These are phyloP conservation scores for Trichoderma asperelloides DNA, from an alignment of 495 filamentous ascomycete genomes.

Conservation along the genomic window DNA sequence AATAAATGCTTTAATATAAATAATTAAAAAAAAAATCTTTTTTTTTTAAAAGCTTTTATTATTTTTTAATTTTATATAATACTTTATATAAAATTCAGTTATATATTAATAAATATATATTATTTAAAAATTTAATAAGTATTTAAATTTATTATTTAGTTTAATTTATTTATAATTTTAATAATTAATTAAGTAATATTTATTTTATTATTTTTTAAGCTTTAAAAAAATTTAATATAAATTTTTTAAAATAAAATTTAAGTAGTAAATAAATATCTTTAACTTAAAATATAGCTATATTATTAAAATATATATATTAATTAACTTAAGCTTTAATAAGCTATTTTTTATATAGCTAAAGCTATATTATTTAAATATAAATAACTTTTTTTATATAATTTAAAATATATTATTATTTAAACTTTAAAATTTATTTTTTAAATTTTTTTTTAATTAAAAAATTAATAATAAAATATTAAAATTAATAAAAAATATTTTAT, in stretches of 20 bases:
- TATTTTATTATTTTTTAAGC: not conserved
- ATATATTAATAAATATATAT: not conserved
- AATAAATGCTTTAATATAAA: not conserved
- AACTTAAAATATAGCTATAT: not conserved
- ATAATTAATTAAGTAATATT: not conserved
- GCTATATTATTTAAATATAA: not conserved
- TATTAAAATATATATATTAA: slow-evolving; percentile 1
- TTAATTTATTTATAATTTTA: not conserved
- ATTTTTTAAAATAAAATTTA: slow-evolving; percentile 2
- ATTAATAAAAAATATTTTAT: not conserved
- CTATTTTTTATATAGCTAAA: not conserved
- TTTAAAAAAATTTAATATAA: not conserved
- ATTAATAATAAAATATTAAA: not conserved
- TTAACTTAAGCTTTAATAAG: slow-evolving; percentile 8
- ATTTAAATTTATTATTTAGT: not conserved
- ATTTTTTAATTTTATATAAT: not conserved
- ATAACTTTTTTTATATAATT: not conserved
- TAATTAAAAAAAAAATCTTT: too few relatives aligned
- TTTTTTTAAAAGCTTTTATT: not conserved
- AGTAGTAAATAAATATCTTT: not conserved
- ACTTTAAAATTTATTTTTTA: not conserved
- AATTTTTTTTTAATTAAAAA: not conserved
- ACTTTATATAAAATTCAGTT: not conserved
- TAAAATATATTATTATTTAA: not conserved
- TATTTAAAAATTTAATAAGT: not conserved